Evolutionary conservation across 164 flowering plant genomes (phyloP).

Genomic region (Aristolochia californica): DNA sequence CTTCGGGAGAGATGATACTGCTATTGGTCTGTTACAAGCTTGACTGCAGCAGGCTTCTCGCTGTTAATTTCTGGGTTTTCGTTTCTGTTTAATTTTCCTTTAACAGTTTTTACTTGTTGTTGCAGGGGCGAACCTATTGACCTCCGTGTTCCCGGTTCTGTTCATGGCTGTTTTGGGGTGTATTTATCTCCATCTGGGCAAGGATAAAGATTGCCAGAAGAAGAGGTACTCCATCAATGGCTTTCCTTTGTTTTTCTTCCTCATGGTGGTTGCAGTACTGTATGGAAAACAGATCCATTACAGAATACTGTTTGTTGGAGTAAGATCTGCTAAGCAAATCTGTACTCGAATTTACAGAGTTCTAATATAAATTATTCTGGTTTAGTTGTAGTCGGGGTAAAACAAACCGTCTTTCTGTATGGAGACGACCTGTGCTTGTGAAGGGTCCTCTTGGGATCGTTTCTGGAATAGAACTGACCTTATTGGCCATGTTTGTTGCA

Average conservation of each 20-base stretch:
- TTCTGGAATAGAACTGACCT: conserved; percentile 37
- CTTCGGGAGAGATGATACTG: no score
- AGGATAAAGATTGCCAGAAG: conserved; percentile 7
- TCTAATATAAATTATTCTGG: neutral
- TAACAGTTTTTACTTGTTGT: no score
- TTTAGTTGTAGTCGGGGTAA: neutral
- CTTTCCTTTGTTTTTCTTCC: no score
- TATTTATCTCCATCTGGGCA: conserved; percentile 52
- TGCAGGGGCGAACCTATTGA: conserved; percentile 32
- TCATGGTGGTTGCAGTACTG: no score
- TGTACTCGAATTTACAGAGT: no score
- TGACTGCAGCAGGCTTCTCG: no score
- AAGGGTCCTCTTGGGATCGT: conserved; percentile 78
- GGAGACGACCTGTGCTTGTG: conserved; percentile 44
- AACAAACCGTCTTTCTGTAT: conserved; percentile 2
- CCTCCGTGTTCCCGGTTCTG: conserved; percentile 46
- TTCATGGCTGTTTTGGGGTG: conserved; percentile 45
- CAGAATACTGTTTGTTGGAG: no score
- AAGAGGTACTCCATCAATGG: conserved; percentile 23
- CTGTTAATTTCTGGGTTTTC: no score
- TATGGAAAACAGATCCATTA: no score
- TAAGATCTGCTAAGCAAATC: no score
- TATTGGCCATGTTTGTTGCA: conserved; percentile 54
- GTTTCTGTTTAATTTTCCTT: no score
- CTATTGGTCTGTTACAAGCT: no score